Evolutionary conservation across 352 stramenopile species (phyloP).

Genomic region (Globisporangium cystogenes): DNA sequence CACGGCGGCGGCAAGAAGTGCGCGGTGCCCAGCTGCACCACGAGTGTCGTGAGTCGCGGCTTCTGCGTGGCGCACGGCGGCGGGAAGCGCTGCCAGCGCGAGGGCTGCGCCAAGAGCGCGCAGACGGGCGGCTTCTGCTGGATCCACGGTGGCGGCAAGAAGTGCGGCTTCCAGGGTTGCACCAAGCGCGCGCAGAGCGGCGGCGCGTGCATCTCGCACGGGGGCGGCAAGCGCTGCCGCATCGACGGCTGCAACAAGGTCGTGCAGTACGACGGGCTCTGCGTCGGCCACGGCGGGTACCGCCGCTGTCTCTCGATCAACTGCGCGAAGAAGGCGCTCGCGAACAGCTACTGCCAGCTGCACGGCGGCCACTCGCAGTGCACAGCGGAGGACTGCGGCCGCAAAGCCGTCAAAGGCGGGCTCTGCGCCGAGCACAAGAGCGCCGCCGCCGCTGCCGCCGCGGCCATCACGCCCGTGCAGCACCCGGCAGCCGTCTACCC

Average conservation of each 20-base stretch:
- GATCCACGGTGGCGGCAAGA: constrained; percentile 42
- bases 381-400: constrained; percentile 9
- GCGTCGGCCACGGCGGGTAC: constrained; percentile 38
- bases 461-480: constrained; percentile 7
- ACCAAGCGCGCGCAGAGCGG: constrained; percentile 34
- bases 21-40: constrained; percentile 25
- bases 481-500: not conserved
- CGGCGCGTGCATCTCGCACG: constrained; percentile 37
- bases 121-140: constrained; percentile 37
- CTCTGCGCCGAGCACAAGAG: constrained; percentile 21
- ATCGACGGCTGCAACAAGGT: constrained; percentile 29
- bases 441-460: not conserved
- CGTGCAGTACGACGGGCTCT: constrained; percentile 37
- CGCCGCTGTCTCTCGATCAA: constrained; percentile 30
- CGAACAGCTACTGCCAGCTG: constrained; percentile 27
- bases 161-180: constrained; percentile 33
- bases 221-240: constrained; percentile 28
- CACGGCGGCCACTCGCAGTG: constrained; percentile 32
- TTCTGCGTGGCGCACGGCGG: constrained; percentile 44
- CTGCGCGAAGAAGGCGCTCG: constrained; percentile 29
- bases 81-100: constrained; percentile 34
- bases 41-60: constrained; percentile 34
- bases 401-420: constrained; percentile 22
- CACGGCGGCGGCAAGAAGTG: constrained; percentile 62
- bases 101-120: constrained; percentile 29